Evolutionary conservation across 2,329 filamentous ascomycete genomes (phyloP).

Genomic region (Penicillium sp.): DNA sequence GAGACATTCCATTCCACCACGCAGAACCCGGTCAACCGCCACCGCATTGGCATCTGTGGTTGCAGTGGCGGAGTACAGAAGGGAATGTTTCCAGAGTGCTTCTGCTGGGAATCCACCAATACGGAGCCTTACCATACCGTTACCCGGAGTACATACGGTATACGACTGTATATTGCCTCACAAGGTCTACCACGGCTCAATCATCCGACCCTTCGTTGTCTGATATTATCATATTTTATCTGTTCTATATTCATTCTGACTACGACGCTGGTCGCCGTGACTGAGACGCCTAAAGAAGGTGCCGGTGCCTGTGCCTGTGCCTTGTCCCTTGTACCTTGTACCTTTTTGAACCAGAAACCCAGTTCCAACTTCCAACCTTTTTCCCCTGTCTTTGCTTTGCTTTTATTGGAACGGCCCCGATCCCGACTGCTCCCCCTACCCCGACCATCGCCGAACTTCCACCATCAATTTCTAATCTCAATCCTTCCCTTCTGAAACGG

Average conservation of each 20-base stretch:
- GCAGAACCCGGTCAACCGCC: background rate
- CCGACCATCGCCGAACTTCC: constrained; percentile 4
- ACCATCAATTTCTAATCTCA: constrained; percentile 1
- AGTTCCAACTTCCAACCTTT: too few relatives aligned
- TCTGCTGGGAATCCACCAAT: background rate
- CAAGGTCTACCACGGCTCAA: too few relatives aligned
- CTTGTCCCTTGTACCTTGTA: background rate
- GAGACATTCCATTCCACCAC: background rate
- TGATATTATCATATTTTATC: background rate
- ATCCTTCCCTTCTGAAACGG: background rate
- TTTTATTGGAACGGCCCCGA: constrained; percentile 2
- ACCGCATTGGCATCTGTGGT: background rate
- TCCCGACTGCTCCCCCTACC: background rate
- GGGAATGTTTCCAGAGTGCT: too few relatives aligned
- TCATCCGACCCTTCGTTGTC: too few relatives aligned
- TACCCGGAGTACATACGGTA: background rate
- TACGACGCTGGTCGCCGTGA: background rate
- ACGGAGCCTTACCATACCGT: background rate
- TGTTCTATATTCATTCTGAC: background rate
- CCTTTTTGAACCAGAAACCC: background rate
- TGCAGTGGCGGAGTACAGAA: background rate
- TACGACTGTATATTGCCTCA: too few relatives aligned
- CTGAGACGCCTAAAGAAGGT: background rate
- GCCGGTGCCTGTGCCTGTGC: background rate
- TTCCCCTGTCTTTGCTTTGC: background rate